Evolutionary conservation across 2,329 filamentous ascomycete genomes (phyloP).

Genomic region (Fusarium heterosporum): DNA sequence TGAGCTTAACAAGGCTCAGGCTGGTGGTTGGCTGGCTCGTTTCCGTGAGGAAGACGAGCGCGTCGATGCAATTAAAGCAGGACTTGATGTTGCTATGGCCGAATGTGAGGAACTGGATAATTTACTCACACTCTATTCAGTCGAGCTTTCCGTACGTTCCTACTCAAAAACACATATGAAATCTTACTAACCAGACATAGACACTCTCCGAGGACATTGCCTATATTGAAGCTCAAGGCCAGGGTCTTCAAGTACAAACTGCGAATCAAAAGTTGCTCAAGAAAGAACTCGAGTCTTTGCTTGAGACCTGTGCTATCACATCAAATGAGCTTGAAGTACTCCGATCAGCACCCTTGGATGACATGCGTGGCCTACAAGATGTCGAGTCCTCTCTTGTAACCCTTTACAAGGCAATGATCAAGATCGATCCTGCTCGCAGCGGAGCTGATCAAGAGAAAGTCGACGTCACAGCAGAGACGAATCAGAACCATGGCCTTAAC

Average conservation of each 20-base stretch:
- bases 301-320: slow-evolving; percentile 92
- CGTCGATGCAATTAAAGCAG: slow-evolving; percentile 84
- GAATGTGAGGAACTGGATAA: slow-evolving; percentile 98
- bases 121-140: slow-evolving; percentile 90
- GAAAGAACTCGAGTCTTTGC: slow-evolving; percentile 87
- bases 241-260: slow-evolving; percentile 96
- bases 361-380: slow-evolving; percentile 75
- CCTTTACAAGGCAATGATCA: slow-evolving; percentile 91
- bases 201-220: slow-evolving; percentile 95
- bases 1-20: slow-evolving; percentile 90
- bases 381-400: slow-evolving; percentile 83
- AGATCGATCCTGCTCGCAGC: slow-evolving; percentile 86
- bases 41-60: slow-evolving; percentile 89
- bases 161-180: neutral
- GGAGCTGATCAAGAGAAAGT: slow-evolving; percentile 61
- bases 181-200: slow-evolving; percentile 57
- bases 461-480: slow-evolving; percentile 58
- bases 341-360: slow-evolving; percentile 78
- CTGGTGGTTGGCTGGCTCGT: slow-evolving; percentile 90
- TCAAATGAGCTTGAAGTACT: slow-evolving; percentile 78
- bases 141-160: slow-evolving; percentile 84
- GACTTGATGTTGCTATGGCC: slow-evolving; percentile 89
- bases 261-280: slow-evolving; percentile 96
- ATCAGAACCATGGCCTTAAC: slow-evolving; percentile 66
- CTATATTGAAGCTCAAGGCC: slow-evolving; percentile 96